Percentiles rank a stretch among this genome's conserved stretches.
These are phyloP conservation scores for Hypoxylon subgilvum DNA, from an alignment of 495 filamentous ascomycete species.

Conservation along the genomic window DNA sequence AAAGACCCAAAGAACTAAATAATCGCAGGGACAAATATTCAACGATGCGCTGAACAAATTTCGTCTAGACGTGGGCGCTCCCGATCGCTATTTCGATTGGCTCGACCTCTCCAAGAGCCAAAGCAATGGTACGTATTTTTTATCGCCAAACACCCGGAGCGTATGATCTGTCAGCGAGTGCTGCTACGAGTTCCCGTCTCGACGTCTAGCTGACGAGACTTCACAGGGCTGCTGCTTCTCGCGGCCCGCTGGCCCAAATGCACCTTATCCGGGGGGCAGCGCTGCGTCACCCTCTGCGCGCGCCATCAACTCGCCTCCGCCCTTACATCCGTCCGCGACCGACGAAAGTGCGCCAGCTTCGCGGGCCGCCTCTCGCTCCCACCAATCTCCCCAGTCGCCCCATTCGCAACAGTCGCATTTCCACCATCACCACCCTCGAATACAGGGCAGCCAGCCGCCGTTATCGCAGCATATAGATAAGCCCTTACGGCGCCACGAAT, in stretches of 20 bases:
- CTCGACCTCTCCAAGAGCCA: slow-evolving; percentile 6
- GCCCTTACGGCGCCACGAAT: slow-evolving; percentile 55
- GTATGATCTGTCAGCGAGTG: background rate
- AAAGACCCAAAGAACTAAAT: too few relatives aligned
- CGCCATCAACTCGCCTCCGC: slow-evolving; percentile 49
- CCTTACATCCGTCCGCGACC: slow-evolving; percentile 18
- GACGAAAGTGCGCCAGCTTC: slow-evolving; percentile 29
- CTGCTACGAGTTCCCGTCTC: background rate
- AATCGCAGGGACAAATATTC: background rate
- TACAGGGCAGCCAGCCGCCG: slow-evolving; percentile 18
- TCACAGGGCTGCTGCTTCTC: slow-evolving; percentile 59
- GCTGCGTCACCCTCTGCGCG: slow-evolving; percentile 49
- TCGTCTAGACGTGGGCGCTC: slow-evolving; percentile 9
- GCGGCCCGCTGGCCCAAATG: slow-evolving; percentile 47
- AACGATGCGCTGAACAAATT: slow-evolving; percentile 30
- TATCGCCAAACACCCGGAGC: too few relatives aligned
- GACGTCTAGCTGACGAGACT: slow-evolving; percentile 12
- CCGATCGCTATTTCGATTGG: slow-evolving; percentile 19
- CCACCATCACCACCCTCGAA: slow-evolving; percentile 24
- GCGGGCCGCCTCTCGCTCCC: slow-evolving; percentile 30
- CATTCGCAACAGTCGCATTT: slow-evolving; percentile 14
- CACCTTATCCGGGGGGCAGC: slow-evolving; percentile 49
- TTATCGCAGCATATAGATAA: slow-evolving; percentile 57
- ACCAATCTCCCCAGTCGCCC: slow-evolving; percentile 28
- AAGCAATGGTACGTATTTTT: slow-evolving; percentile 36